Evolutionary conservation across 208 protist genomes (phyloP).

Genomic region (Wallacemonas sp.): DNA sequence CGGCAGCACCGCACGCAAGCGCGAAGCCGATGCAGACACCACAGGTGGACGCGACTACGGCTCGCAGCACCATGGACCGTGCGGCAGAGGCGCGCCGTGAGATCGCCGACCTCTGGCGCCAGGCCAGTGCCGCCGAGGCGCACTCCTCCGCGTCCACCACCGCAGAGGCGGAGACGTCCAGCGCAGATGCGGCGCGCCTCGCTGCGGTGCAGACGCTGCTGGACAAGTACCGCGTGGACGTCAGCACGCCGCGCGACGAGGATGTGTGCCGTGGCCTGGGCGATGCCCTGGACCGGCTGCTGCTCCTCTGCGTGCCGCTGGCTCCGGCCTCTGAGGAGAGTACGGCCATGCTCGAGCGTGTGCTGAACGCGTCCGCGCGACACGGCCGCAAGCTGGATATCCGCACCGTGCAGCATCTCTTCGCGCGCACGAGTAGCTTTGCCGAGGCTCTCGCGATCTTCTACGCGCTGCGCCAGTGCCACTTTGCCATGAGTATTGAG

Average conservation of each 20-base stretch:
- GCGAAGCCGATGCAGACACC: background rate
- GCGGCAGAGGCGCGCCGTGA: slow-evolving; percentile 67
- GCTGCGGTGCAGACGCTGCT: slow-evolving; percentile 33
- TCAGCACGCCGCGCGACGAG: slow-evolving; percentile 60
- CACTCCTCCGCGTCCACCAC: background rate
- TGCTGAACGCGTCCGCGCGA: slow-evolving; percentile 59
- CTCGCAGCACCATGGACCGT: slow-evolving; percentile 72
- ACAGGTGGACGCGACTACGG: background rate
- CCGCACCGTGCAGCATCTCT: slow-evolving; percentile 88
- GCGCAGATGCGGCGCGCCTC: slow-evolving; percentile 26
- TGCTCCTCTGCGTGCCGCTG: slow-evolving; percentile 82
- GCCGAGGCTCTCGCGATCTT: slow-evolving; percentile 86
- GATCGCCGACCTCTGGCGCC: slow-evolving; percentile 72
- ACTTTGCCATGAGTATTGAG: slow-evolving; percentile 90
- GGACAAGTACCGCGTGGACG: slow-evolving; percentile 56
- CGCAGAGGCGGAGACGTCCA: background rate
- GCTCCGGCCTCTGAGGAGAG: slow-evolving; percentile 16
- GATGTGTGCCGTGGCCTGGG: slow-evolving; percentile 81
- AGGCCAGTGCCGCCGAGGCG: slow-evolving; percentile 8
- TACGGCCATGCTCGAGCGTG: slow-evolving; percentile 53
- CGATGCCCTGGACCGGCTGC: slow-evolving; percentile 82
- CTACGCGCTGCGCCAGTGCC: slow-evolving; percentile 76
- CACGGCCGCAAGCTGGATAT: slow-evolving; percentile 72
- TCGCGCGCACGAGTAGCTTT: slow-evolving; percentile 73
- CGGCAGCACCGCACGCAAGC: slow-evolving; percentile 6